phyloP scores from a whole-genome alignment of 2,329 filamentous ascomycete genomes.

The Boeremia lycopersici region DNA sequence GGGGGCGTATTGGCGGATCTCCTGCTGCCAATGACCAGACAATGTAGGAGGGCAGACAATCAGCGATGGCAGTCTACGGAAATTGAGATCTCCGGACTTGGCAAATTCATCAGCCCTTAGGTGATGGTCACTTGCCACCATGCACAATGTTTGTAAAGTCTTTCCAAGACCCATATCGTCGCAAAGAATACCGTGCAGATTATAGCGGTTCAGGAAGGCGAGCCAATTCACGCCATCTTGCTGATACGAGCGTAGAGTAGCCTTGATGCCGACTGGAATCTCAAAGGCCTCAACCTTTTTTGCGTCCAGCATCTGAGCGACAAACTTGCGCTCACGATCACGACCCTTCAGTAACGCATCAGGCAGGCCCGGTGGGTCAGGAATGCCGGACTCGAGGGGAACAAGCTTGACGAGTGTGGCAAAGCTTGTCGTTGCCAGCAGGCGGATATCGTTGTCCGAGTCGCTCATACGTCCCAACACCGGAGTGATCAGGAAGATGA shows the following conservation, averaged over 20 bases:
- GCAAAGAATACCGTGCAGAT: conserved; percentile 96
- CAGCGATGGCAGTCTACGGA: conserved; percentile 80
- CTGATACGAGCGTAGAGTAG: conserved; percentile 93
- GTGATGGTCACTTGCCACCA: conserved; percentile 97
- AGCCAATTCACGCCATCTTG: conserved; percentile 99
- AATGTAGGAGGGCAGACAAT: conserved; percentile 96
- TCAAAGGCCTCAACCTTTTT: conserved; percentile 95
- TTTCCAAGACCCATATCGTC: conserved; percentile 99
- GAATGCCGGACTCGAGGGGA: conserved; percentile 94
- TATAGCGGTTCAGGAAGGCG: conserved; percentile 96
- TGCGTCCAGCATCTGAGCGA: conserved; percentile 91
- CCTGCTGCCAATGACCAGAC: conserved; percentile 98
- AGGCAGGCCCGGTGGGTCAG: conserved; percentile 91
- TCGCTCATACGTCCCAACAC: conserved; percentile 98
- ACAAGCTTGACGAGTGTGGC: conserved; percentile 97
- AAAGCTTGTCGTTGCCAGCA: conserved; percentile 95
- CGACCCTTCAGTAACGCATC: conserved; percentile 85
- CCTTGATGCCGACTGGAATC: conserved; percentile 96
- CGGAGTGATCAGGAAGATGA: conserved; percentile 97
- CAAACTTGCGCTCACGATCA: conserved; percentile 94
- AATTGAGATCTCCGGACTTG: conserved; percentile 78
- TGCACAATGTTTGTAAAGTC: conserved; percentile 95
- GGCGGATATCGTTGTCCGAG: conserved; percentile 91
- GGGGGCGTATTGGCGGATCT: conserved; percentile 92
- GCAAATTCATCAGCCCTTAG: conserved; percentile 88